Conservation (phyloP, 805 yeast species). For the Blastobotrys americana region DNA sequence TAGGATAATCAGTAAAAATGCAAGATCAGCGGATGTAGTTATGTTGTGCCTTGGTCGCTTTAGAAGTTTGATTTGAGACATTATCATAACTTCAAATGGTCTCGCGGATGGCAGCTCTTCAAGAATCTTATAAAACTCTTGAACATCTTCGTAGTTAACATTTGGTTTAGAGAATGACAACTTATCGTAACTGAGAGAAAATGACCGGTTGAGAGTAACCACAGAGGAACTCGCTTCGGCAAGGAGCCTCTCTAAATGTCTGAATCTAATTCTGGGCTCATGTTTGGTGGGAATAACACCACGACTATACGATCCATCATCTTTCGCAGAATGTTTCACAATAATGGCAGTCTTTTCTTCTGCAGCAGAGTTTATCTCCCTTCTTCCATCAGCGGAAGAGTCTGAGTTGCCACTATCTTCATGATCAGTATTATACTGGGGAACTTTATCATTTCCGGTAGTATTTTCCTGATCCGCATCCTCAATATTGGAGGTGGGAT, state of each 20-base stretch:
- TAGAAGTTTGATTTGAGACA: slow-evolving; percentile 45
- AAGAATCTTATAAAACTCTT: slow-evolving; percentile 40
- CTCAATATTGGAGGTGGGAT: neutral
- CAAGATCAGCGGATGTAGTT: slow-evolving; percentile 38
- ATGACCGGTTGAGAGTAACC: slow-evolving; percentile 47
- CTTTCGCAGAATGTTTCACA: neutral
- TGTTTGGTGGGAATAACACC: neutral
- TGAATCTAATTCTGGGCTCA: neutral
- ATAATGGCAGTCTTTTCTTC: too few relatives aligned
- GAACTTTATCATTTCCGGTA: neutral
- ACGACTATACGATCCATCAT: neutral
- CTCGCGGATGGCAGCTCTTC: slow-evolving; percentile 49
- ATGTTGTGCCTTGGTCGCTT: slow-evolving; percentile 40
- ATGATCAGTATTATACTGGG: neutral
- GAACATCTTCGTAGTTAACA: slow-evolving; percentile 43
- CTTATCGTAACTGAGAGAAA: slow-evolving; percentile 31
- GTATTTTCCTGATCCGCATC: neutral
- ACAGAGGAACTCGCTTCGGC: slow-evolving; percentile 20
- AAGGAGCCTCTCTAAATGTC: slow-evolving; percentile 1
- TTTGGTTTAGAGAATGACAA: slow-evolving; percentile 42
- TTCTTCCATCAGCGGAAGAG: too few relatives aligned
- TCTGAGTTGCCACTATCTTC: neutral
- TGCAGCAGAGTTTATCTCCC: too few relatives aligned
- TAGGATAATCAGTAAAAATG: slow-evolving; percentile 57
- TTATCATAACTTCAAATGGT: slow-evolving; percentile 51